Evolutionary conservation across 768 basidiomycete species (phyloP), one percentile per base, ranked within the genome.

Genomic region (Cyathus striatus): DNA sequence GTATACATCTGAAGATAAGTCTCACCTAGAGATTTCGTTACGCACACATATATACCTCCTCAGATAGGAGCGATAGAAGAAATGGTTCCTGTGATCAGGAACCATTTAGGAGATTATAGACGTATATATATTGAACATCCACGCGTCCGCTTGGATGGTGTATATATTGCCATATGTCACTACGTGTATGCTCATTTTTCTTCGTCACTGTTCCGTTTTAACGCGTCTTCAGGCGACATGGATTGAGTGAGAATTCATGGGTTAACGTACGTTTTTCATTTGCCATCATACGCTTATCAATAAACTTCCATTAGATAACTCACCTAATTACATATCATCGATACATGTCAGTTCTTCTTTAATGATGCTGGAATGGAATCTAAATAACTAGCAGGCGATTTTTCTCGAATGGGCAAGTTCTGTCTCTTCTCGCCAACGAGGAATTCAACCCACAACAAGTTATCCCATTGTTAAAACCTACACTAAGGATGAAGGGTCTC

Each of bases 301-400:
- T 43, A 6, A 48, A 30, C 23, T 16, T n/a, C 13, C 10, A 44
- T 18, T 53, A 90, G 89, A 70, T 89, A 46, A 87, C 67, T 56
- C 90, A 95, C 55, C 72, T 93, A 45, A 79, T 96, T 54, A 94
- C 90, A 4, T 96, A 95, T 61, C 89, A 94, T 55, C 88, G 93
- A 23, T 95, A 90, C 61, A 72, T 96, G 82, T 88, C 50, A 61
- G 84, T 52, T 6, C 5, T n/a, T 10, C 41, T n/a, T n/a, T n/a
- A n/a, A n/a, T n/a, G n/a, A n/a, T n/a, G n/a, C n/a, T n/a, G n/a
- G n/a, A n/a, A n/a, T n/a, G n/a, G n/a, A n/a, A n/a, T n/a, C n/a
- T n/a, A n/a, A n/a, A n/a, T n/a, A n/a, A n/a, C n/a, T n/a, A n/a
- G n/a, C n/a, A 90, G 88, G 35, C 89, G 93, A 21, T 95, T 95